A percentile compares a stretch with the other conserved stretches of the same genome.
Conservation (phyloP, 2,329 filamentous ascomycete species). For the Nemania diffusa region DNA sequence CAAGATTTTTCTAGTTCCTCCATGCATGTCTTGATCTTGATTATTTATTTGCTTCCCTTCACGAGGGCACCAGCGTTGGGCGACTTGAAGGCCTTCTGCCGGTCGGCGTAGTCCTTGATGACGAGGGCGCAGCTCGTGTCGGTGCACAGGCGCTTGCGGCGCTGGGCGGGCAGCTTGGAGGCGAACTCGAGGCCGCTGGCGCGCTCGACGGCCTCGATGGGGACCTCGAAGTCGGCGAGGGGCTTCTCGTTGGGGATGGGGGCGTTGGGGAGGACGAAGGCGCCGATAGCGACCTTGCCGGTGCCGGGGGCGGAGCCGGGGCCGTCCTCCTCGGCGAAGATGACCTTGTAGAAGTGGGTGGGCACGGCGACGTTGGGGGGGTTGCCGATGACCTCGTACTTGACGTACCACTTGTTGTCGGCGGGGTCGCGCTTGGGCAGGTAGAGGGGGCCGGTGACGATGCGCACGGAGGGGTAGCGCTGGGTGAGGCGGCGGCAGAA, state of each 20-base stretch:
- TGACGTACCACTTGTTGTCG: conserved; percentile 95
- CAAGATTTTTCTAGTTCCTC: conserved; percentile 5
- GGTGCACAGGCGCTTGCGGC: conserved; percentile 82
- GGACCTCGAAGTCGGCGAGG: conserved; percentile 92
- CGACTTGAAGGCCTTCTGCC: conserved; percentile 64
- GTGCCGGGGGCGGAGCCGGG: conserved; percentile 40
- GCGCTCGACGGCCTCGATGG: conserved; percentile 89
- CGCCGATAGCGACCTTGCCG: conserved; percentile 83
- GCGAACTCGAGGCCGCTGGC: conserved; percentile 94
- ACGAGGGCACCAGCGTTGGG: conserved; percentile 23
- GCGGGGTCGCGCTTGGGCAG: conserved; percentile 81
- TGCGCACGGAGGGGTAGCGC: conserved; percentile 85
- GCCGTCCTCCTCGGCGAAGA: conserved; percentile 88
- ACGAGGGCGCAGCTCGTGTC: conserved; percentile 87
- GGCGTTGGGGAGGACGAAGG: conserved; percentile 95
- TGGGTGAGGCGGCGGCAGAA: conserved; percentile 88
- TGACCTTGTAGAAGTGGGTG: conserved; percentile 99
- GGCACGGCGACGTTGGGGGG: conserved; percentile 95
- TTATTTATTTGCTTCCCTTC: conserved; percentile 12
- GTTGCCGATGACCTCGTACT: conserved; percentile 93
- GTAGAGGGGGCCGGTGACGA: conserved; percentile 94
- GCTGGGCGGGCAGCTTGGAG: conserved; percentile 75
- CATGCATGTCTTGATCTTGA: neutral
- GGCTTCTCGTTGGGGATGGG: conserved; percentile 88
- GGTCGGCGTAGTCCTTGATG: conserved; percentile 79